Conservation (phyloP, 331 rosid species). For the Quercus phellos region DNA sequence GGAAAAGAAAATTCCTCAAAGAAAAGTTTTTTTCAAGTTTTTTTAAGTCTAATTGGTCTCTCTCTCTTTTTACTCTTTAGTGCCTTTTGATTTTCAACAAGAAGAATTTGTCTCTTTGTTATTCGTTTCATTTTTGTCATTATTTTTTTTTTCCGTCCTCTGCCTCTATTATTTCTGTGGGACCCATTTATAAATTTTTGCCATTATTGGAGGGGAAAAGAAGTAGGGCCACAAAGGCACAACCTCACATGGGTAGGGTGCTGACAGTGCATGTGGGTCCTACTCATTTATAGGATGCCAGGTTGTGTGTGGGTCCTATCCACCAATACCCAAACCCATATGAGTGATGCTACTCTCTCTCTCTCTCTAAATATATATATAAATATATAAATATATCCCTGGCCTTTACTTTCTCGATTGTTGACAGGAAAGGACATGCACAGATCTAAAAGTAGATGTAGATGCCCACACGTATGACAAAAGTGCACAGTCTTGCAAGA, state of each 20-base stretch:
- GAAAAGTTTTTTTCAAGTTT: too few relatives aligned
- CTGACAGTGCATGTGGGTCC: slow-evolving; percentile 61
- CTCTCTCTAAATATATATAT: background rate
- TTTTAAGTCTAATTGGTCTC: background rate
- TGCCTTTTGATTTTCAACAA: background rate
- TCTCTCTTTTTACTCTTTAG: too few relatives aligned
- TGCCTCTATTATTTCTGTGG: slow-evolving; percentile 25
- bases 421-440: slow-evolving; percentile 52
- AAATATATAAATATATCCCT: too few relatives aligned
- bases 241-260: slow-evolving; percentile 62
- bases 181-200: slow-evolving; percentile 23
- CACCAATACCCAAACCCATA: slow-evolving; percentile 49
- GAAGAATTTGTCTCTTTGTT: slow-evolving; percentile 35
- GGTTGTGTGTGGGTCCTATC: slow-evolving; percentile 53
- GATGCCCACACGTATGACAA: slow-evolving; percentile 84
- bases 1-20: slow-evolving; percentile 26
- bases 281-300: slow-evolving; percentile 44
- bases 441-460: slow-evolving; percentile 38
- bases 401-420: slow-evolving; percentile 12
- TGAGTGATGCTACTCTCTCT: slow-evolving; percentile 35
- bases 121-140: background rate
- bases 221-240: slow-evolving; percentile 25
- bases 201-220: slow-evolving; percentile 33
- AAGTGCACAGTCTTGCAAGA: slow-evolving; percentile 51
- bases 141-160: background rate